Conservation (phyloP, 208 protist genomes). For the Leishmania amazonensis region DNA sequence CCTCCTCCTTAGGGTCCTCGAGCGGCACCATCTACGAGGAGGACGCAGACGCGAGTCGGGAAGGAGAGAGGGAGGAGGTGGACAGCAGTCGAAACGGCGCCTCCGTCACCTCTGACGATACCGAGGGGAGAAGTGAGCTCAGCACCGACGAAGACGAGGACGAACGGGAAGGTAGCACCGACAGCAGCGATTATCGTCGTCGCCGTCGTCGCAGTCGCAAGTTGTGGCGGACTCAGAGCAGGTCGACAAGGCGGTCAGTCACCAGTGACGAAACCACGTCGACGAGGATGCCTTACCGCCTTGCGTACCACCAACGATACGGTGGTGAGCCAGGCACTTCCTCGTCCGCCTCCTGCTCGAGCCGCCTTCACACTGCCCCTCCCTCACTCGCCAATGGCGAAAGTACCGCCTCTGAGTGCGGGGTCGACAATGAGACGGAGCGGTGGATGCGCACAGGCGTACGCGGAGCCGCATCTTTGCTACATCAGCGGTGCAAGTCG, state of each 20-base stretch:
- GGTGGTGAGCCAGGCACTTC: not conserved
- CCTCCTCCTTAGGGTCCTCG: conserved; percentile 23
- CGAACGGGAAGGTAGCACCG: not conserved
- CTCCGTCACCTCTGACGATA: not conserved
- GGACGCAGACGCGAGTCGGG: not conserved
- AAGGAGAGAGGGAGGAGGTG: not conserved
- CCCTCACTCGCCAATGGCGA: not conserved
- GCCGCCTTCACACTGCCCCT: conserved; percentile 7
- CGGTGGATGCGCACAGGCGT: not conserved
- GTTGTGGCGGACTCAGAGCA: not conserved
- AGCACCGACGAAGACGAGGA: not conserved
- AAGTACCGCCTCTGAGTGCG: not conserved
- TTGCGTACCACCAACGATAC: not conserved
- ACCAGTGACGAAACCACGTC: not conserved
- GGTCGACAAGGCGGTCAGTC: not conserved
- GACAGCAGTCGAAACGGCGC: not conserved
- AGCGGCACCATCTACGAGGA: not conserved
- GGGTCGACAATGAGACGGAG: not conserved
- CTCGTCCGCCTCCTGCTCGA: conserved; percentile 5
- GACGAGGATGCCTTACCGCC: not conserved
- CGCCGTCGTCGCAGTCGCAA: conserved; percentile 4
- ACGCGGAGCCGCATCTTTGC: not conserved
- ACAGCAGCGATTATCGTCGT: conserved; percentile 1
- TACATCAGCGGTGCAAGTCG: not conserved
- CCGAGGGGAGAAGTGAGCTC: not conserved